Evolutionary conservation across 768 basidiomycete genomes (phyloP), one percentile per base, ranked within the genome.

Genomic region (Calocybe cyanea): DNA sequence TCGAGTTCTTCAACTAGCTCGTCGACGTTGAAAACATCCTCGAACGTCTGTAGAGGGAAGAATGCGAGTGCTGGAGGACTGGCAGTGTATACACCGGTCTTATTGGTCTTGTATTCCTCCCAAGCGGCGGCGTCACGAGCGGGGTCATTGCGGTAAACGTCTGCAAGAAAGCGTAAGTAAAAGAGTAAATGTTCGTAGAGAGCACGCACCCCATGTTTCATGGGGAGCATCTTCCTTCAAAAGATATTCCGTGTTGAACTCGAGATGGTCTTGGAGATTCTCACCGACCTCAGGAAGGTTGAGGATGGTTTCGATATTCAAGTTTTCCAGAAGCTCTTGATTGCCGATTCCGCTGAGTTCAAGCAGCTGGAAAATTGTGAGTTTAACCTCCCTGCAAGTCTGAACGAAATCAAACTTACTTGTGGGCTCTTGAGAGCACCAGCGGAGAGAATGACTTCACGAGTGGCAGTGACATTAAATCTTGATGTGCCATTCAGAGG

Each of bases 391-490:
- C 23, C 33, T 17, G 11, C 10, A 11, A 21, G 17, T n/a, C n/a
- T n/a, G n/a, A 36, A 36, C 11, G 20, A 4, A 20, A 30, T 24
- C 9, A n/a, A 19, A 21, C n/a, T 7, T 37, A 37, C 35, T 31
- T 45, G 51, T n/a, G 45, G 46, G 10, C 43, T 41, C 31, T 51
- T 48, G 21, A 40, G 20, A 36, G 50, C 59, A 59, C 69, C 71
- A 8, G 70, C 66, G 19, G 63, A 63, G 6, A 79, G 57, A 38
- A 80, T 71, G 34, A 79, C 74, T 55, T 81, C 78, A 42, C 67
- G 68, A 38, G 57, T 63, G 18, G 71, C 73, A 20, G 61, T 62
- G 17, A 69, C 72, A 14, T 55, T 54, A 49, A 25, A 5, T 41
- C 38, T 10, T 70, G 64, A 3, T 38, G n/a, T 55, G 32, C 51